Evolutionary conservation across 129 eudicot species (phyloP).

Genomic region (Sambucus nigra): DNA sequence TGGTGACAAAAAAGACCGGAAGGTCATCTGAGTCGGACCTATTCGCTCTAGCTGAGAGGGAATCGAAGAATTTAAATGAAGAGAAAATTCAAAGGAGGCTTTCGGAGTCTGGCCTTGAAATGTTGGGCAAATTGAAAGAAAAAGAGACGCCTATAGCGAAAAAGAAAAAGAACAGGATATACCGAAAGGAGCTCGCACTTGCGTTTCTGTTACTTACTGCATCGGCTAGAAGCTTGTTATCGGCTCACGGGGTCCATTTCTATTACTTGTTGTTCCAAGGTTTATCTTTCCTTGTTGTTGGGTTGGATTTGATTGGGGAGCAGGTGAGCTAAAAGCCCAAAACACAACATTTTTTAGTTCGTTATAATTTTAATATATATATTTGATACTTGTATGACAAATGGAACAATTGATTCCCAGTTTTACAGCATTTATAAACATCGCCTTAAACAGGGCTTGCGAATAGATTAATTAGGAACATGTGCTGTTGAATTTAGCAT

Average conservation of each 20-base stretch:
- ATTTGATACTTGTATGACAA: neutral
- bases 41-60: constrained; percentile 61
- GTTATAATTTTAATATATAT: neutral
- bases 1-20: constrained; percentile 85
- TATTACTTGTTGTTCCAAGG: constrained; percentile 89
- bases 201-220: constrained; percentile 80
- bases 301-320: constrained; percentile 83
- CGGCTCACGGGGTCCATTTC: constrained; percentile 88
- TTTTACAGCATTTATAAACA: constrained; percentile 5
- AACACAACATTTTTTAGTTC: neutral
- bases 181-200: constrained; percentile 67
- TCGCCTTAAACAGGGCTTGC: constrained; percentile 2
- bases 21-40: constrained; percentile 84
- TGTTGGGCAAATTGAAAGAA: constrained; percentile 59
- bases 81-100: constrained; percentile 65
- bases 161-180: constrained; percentile 53
- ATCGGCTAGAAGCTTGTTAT: constrained; percentile 71
- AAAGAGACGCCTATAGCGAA: constrained; percentile 26
- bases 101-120: constrained; percentile 81
- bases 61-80: constrained; percentile 39
- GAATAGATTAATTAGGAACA: constrained; percentile 4
- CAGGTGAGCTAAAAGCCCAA: constrained; percentile 41
- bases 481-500: constrained; percentile 11
- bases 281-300: constrained; percentile 68
- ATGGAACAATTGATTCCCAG: constrained; percentile 7